Percentiles rank a stretch among this genome's conserved stretches.
Evolutionary conservation across 2,329 filamentous ascomycete genomes (phyloP).

Genomic region (Aphanocladium album): DNA sequence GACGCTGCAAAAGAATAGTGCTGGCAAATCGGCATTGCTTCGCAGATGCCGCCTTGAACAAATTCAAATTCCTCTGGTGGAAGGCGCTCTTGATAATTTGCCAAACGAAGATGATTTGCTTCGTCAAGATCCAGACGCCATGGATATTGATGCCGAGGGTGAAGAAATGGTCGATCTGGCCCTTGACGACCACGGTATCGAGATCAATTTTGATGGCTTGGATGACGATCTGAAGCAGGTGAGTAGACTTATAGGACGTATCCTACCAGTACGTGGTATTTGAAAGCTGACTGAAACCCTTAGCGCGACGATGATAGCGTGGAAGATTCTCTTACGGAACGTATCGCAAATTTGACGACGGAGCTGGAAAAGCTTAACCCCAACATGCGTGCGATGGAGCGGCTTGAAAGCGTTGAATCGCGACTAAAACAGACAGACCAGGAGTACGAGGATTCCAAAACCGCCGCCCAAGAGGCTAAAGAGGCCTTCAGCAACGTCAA

Average conservation of each 20-base stretch:
- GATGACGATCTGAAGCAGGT: conserved; percentile 78
- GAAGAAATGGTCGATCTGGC: conserved; percentile 57
- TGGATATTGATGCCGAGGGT: conserved; percentile 79
- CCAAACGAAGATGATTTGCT: conserved; percentile 81
- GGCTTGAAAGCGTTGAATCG: conserved; percentile 77
- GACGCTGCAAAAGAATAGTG: conserved; percentile 78
- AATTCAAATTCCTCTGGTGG: conserved; percentile 73
- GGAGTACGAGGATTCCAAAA: conserved; percentile 82
- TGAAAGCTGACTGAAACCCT: conserved; percentile 24
- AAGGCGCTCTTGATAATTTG: conserved; percentile 75
- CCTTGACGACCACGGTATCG: conserved; percentile 86
- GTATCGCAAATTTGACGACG: conserved; percentile 65
- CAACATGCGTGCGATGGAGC: conserved; percentile 93
- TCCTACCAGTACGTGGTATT: neutral
- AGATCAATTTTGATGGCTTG: conserved; percentile 76
- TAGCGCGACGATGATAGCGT: conserved; percentile 64
- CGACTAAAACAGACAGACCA: conserved; percentile 79
- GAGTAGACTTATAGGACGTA: conserved; percentile 28
- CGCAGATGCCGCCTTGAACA: conserved; percentile 91
- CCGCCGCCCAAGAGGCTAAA: conserved; percentile 66
- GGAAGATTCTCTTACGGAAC: conserved; percentile 73
- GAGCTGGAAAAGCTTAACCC: conserved; percentile 93
- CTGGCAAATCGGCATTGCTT: conserved; percentile 76
- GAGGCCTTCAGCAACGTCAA: conserved; percentile 82
- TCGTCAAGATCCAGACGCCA: conserved; percentile 74